Conservation (phyloP, 2,329 filamentous ascomycete species). For the Monilinia polystroma region DNA sequence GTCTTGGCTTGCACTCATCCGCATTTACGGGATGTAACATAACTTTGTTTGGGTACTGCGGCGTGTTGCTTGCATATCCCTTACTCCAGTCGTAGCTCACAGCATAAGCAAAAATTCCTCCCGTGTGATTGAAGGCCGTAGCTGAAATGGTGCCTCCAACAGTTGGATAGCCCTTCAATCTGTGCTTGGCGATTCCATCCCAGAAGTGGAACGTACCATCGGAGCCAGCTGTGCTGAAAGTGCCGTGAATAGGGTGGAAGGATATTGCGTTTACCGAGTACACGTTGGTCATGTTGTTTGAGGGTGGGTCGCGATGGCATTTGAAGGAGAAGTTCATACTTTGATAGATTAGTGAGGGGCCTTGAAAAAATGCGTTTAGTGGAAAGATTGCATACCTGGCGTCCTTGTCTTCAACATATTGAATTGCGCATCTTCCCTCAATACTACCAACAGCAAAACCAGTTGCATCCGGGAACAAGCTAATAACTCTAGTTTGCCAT, state of each 20-base stretch:
- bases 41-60: conserved; percentile 72
- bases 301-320: conserved; percentile 83
- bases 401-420: conserved; percentile 97
- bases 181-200: conserved; percentile 90
- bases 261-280: conserved; percentile 96
- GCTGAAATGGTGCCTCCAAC: conserved; percentile 85
- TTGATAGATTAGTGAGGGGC: conserved; percentile 18
- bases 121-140: conserved; percentile 86
- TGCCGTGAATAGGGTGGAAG: conserved; percentile 94
- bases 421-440: conserved; percentile 94
- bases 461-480: conserved; percentile 87
- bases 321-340: conserved; percentile 98
- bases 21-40: conserved; percentile 75
- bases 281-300: conserved; percentile 79
- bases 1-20: conserved; percentile 60
- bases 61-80: conserved; percentile 82
- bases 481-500: conserved; percentile 95
- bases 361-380: background rate
- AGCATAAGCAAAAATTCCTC: conserved; percentile 82
- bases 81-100: conserved; percentile 99
- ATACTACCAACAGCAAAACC: conserved; percentile 96
- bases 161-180: conserved; percentile 82
- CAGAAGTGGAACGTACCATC: conserved; percentile 98
- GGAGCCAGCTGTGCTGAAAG: conserved; percentile 94
- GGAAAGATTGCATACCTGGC: conserved; percentile 50